Evolutionary conservation across 345 rosid species (phyloP).

Genomic region (Crucihimalaya himalaica): DNA sequence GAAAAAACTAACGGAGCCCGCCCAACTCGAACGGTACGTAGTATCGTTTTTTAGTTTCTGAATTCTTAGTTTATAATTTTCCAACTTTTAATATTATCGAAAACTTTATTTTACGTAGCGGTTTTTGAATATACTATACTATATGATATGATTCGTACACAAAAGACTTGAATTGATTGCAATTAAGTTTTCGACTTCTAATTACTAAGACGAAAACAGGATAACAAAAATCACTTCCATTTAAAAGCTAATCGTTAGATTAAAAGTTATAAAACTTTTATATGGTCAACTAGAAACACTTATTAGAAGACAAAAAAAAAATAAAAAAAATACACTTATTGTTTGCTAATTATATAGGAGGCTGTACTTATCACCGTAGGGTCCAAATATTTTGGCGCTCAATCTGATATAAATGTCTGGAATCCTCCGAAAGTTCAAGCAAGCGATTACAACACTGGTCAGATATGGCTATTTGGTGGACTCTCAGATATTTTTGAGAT

Average conservation of each 20-base stretch:
- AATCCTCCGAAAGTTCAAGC: slow-evolving; percentile 42
- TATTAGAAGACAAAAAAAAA: too few relatives aligned
- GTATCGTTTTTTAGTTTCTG: background rate
- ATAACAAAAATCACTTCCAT: background rate
- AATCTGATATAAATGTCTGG: slow-evolving; percentile 56
- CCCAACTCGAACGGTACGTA: slow-evolving; percentile 43
- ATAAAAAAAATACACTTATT: too few relatives aligned
- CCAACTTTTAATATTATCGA: too few relatives aligned
- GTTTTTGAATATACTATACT: too few relatives aligned
- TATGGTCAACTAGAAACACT: background rate
- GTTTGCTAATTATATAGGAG: slow-evolving; percentile 36
- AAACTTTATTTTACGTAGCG: too few relatives aligned
- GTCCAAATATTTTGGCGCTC: slow-evolving; percentile 46
- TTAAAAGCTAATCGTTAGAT: too few relatives aligned
- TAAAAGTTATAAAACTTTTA: too few relatives aligned
- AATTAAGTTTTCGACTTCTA: too few relatives aligned
- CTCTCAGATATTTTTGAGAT: slow-evolving; percentile 37
- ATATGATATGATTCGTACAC: too few relatives aligned
- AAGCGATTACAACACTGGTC: slow-evolving; percentile 44
- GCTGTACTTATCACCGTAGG: slow-evolving; percentile 41
- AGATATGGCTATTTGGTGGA: slow-evolving; percentile 52
- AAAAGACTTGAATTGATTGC: too few relatives aligned
- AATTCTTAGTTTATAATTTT: background rate
- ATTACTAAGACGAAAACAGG: too few relatives aligned
- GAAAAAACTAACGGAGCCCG: background rate